These are phyloP conservation scores for Artomyces pyxidatus DNA, from an alignment of 768 basidiomycete species.

Conservation along the genomic window DNA sequence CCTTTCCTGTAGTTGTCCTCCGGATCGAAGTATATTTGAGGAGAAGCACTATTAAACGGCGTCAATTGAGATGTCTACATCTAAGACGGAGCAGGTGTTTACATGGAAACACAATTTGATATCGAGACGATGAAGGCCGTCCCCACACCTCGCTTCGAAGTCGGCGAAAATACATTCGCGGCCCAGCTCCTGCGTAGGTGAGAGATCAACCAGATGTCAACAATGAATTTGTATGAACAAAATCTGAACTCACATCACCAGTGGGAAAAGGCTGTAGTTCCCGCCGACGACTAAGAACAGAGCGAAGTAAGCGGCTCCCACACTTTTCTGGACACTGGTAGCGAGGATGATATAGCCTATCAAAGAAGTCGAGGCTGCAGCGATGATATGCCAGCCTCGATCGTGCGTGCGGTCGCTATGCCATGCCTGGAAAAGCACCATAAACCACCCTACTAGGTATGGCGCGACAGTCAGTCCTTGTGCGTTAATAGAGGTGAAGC, in stretches of 20 bases:
- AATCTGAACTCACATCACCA: constrained; percentile 38
- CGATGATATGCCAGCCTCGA: constrained; percentile 50
- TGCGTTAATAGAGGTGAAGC: constrained; percentile 47
- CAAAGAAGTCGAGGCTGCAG: constrained; percentile 35
- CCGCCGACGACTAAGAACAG: constrained; percentile 49
- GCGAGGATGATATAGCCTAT: constrained; percentile 50
- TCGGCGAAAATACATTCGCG: constrained; percentile 49
- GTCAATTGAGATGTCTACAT: neutral
- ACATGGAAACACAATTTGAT: constrained; percentile 52
- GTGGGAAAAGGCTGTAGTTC: constrained; percentile 46
- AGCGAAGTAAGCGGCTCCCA: constrained; percentile 49
- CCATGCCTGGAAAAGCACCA: constrained; percentile 46
- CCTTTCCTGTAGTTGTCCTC: constrained; percentile 43
- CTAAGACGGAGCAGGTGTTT: constrained; percentile 12
- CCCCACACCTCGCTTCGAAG: constrained; percentile 51
- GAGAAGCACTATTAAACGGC: constrained; percentile 34
- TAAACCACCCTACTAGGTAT: constrained; percentile 47
- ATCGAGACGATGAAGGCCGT: constrained; percentile 55
- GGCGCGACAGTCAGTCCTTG: constrained; percentile 54
- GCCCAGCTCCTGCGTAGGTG: constrained; percentile 46
- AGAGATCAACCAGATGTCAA: neutral
- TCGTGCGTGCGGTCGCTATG: constrained; percentile 47
- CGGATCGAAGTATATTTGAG: constrained; percentile 50
- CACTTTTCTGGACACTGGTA: constrained; percentile 39
- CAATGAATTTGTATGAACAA: neutral